Conservation (phyloP, 371 early-diverging fungal species). For the Rhizomucor pusillus region DNA sequence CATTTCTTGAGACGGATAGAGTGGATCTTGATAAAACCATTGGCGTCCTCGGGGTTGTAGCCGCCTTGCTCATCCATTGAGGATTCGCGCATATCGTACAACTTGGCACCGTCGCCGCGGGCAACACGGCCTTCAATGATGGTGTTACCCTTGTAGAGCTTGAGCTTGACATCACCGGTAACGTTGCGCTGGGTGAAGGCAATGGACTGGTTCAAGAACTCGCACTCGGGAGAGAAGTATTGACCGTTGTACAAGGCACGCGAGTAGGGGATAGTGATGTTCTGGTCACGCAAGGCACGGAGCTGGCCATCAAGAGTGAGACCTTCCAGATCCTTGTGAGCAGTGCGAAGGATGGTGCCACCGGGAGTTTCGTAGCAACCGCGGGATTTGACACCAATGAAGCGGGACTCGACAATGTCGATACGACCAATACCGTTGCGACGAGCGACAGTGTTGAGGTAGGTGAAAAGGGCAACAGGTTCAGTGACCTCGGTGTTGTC, state of each 20-base stretch:
- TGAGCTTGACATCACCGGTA: slow-evolving; percentile 88
- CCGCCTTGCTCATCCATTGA: slow-evolving; percentile 96
- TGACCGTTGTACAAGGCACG: slow-evolving; percentile 89
- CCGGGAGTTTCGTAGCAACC: slow-evolving; percentile 99
- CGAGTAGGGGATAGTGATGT: slow-evolving; percentile 74
- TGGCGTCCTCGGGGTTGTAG: slow-evolving; percentile 88
- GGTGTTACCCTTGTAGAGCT: slow-evolving; percentile 95
- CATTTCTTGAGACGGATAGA: slow-evolving; percentile 95
- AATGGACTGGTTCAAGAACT: slow-evolving; percentile 80
- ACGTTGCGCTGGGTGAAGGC: slow-evolving; percentile 82
- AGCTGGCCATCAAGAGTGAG: slow-evolving; percentile 93
- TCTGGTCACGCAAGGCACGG: slow-evolving; percentile 87
- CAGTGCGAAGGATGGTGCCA: slow-evolving; percentile 91
- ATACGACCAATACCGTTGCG: slow-evolving; percentile 97
- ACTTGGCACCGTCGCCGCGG: slow-evolving; percentile 67
- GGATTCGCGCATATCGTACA: slow-evolving; percentile 93
- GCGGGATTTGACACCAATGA: slow-evolving; percentile 97
- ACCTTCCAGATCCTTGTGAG: slow-evolving; percentile 96
- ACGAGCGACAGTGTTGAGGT: slow-evolving; percentile 93
- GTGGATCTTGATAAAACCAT: slow-evolving; percentile 96
- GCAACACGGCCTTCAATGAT: slow-evolving; percentile 86
- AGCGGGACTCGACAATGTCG: slow-evolving; percentile 98
- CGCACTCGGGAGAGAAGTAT: slow-evolving; percentile 96
- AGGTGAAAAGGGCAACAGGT: slow-evolving; percentile 86
- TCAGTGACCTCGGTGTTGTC: slow-evolving; percentile 69